Evolutionary conservation across 1,139 yeast species (phyloP), one percentile per base, ranked within the genome.

Genomic region (Lodderomyces metapsilosis): DNA sequence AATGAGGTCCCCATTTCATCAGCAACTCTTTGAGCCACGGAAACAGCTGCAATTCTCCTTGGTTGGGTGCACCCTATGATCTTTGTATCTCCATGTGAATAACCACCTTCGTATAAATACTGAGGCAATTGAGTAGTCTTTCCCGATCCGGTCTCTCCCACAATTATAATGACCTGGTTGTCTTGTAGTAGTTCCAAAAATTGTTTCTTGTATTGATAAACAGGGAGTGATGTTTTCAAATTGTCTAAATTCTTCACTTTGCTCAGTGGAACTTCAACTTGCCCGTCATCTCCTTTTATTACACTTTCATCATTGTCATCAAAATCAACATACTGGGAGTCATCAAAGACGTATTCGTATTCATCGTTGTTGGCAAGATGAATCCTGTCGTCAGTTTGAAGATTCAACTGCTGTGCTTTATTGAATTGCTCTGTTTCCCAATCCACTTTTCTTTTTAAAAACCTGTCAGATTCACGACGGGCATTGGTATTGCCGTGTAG

Each of bases 101-200:
- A 86, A 0, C 96, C 96, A 15, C 84, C 88, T 56, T 89, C 96
- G 51, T 80, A 77, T 20, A 92, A 66, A 56, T 82, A 92, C 54
- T 92, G 98, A 0, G 98, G 97, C 10, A 92, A 65, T 61, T 92
- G 97, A 0, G 98, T 92, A 0, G 98, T 92, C 54, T 92, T 92
- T 52, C 98, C 98, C 0, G 97, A 89, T 37, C 98, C 98, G 0
- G 98, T 92, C 58, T 92, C 98, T 45, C 98, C 98, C 27, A 92
- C 96, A 37, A 92, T 85, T 34, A 92, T 85, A 31, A 91, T 58
- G 25, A 91, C 84, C 56, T 88, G 96, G 53, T 86, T 78, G 12
- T 75, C 63, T 16, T 61, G 57, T 2, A 92, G 74, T 0, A 88
- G 80, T 0, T 74, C 71, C n/a, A 92, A 60, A 22, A 92, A 73